These are phyloP conservation scores for Aureobasidium sp. DNA, from an alignment of 2,329 filamentous ascomycete species.

Conservation along the genomic window DNA sequence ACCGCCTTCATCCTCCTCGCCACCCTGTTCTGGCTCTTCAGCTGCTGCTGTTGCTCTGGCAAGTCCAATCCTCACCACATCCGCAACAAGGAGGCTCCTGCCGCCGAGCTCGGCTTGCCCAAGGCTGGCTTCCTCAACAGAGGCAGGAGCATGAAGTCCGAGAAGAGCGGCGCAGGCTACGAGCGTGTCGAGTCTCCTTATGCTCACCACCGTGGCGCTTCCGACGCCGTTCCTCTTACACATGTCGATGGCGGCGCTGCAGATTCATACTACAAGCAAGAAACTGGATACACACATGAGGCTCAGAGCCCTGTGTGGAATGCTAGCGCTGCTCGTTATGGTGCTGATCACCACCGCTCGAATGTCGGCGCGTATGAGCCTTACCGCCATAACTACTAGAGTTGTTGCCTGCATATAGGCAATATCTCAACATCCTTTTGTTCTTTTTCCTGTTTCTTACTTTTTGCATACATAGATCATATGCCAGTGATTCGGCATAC, in stretches of 20 bases:
- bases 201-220: neutral
- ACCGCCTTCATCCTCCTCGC: conserved; percentile 68
- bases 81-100: conserved; percentile 28
- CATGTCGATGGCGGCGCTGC: neutral
- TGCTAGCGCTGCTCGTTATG: neutral
- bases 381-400: neutral
- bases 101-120: conserved; percentile 25
- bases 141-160: neutral
- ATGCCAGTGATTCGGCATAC: too few relatives aligned
- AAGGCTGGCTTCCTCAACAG: conserved; percentile 19
- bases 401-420: neutral
- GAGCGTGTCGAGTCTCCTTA: neutral
- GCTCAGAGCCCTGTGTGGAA: conserved; percentile 7
- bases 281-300: conserved; percentile 5
- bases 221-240: neutral
- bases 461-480: too few relatives aligned
- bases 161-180: conserved; percentile 5
- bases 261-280: conserved; percentile 8
- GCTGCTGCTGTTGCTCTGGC: conserved; percentile 84
- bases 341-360: neutral
- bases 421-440: neutral
- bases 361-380: conserved; percentile 1
- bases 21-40: conserved; percentile 84
- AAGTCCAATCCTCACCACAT: conserved; percentile 43
- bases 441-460: too few relatives aligned